Percentiles rank a stretch among this genome's conserved stretches.
These are phyloP conservation scores for Ceriops zippeliana DNA, from an alignment of 345 rosid genomes.

Conservation along the genomic window DNA sequence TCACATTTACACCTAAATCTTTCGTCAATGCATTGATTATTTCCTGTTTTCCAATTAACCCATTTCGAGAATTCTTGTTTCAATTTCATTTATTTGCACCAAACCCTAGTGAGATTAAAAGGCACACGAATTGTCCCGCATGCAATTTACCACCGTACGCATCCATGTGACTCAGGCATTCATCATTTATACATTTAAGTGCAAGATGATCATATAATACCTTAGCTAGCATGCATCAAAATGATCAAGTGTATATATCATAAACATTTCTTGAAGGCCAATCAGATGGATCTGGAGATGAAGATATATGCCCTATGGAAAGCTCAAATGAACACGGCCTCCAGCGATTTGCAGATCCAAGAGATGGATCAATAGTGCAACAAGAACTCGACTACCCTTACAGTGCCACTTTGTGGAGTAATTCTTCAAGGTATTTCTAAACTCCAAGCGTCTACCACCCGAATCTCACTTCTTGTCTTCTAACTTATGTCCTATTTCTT, in stretches of 20 bases:
- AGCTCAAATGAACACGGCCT: conserved; percentile 31
- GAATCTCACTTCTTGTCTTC: too few species aligned
- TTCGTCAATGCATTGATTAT: not conserved
- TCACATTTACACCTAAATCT: not conserved
- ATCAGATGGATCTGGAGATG: conserved; percentile 80
- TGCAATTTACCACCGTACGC: not conserved
- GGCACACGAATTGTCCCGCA: conserved; percentile 5
- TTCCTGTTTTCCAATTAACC: not conserved
- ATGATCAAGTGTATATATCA: not conserved
- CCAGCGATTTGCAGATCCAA: conserved; percentile 37
- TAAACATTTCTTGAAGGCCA: conserved; percentile 27
- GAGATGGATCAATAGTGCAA: conserved; percentile 36
- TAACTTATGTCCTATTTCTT: too few species aligned
- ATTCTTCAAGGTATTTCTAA: conserved; percentile 63
- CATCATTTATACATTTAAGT: not conserved
- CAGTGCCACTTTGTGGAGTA: conserved; percentile 52
- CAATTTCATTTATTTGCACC: not conserved
- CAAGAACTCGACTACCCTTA: conserved; percentile 51
- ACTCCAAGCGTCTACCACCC: not conserved
- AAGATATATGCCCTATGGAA: conserved; percentile 50
- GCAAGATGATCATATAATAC: not conserved
- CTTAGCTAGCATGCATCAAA: not conserved
- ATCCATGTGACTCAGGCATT: conserved; percentile 6
- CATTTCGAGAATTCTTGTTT: conserved; percentile 7
- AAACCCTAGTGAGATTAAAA: conserved; percentile 13